Percentiles rank a stretch among this genome's conserved stretches.
These are phyloP conservation scores for Gossypium stocksii DNA, from an alignment of 345 rosid species.

Conservation along the genomic window DNA sequence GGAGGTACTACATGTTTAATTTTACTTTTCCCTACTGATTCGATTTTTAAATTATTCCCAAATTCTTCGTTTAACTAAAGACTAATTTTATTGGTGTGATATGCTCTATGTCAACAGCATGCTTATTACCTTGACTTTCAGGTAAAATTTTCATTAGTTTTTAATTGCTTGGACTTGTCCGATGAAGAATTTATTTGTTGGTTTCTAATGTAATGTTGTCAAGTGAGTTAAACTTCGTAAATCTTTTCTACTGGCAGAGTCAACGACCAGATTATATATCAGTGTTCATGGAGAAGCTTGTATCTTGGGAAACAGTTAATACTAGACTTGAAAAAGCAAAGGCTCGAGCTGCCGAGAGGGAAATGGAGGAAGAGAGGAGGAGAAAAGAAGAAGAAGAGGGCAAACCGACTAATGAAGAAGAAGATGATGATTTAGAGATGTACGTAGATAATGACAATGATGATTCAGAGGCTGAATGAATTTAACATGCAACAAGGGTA, in stretches of 20 bases:
- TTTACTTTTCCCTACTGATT: neutral
- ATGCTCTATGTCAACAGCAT: slow-evolving; percentile 49
- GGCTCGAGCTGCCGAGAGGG: slow-evolving; percentile 53
- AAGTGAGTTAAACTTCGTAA: neutral
- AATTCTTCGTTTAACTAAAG: slow-evolving; percentile 1
- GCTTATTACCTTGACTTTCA: slow-evolving; percentile 92
- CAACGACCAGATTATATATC: slow-evolving; percentile 63
- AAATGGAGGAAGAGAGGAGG: slow-evolving; percentile 51
- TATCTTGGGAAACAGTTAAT: slow-evolving; percentile 87
- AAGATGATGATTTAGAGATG: slow-evolving; percentile 31
- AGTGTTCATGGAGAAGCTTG: slow-evolving; percentile 69
- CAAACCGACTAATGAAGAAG: neutral
- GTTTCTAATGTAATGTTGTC: neutral
- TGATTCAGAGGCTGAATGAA: slow-evolving; percentile 45
- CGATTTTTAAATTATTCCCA: neutral
- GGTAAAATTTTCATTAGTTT: slow-evolving; percentile 34
- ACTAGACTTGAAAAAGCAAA: slow-evolving; percentile 66
- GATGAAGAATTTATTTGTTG: neutral
- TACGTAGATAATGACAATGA: slow-evolving; percentile 23
- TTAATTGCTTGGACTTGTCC: neutral
- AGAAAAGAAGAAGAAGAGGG: slow-evolving; percentile 29
- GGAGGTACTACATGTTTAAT: slow-evolving; percentile 56
- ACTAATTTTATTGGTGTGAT: slow-evolving; percentile 17
- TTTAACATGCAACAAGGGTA: neutral
- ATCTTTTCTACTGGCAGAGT: slow-evolving; percentile 37